Evolutionary conservation across 2,329 filamentous ascomycete species (phyloP).

Genomic region (Dactylonectria macrodidyma): DNA sequence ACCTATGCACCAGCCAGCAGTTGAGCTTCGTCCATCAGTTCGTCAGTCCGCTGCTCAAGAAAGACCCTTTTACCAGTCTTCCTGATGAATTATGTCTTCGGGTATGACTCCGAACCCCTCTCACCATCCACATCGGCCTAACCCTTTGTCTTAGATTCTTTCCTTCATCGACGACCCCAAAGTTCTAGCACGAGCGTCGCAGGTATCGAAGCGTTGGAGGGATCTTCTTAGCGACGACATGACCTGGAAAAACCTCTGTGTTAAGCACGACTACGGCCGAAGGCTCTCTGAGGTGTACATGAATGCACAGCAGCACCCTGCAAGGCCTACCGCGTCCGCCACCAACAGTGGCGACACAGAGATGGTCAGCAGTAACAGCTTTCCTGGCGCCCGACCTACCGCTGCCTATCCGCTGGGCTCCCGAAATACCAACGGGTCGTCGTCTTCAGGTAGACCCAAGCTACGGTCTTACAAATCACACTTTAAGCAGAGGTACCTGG

Average conservation of each 20-base stretch:
- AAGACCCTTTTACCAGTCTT: slow-evolving; percentile 93
- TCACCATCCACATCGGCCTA: background rate
- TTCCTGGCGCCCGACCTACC: slow-evolving; percentile 60
- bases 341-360: slow-evolving; percentile 56
- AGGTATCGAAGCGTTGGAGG: slow-evolving; percentile 95
- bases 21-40: slow-evolving; percentile 97
- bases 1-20: slow-evolving; percentile 94
- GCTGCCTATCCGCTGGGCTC: slow-evolving; percentile 56
- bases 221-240: slow-evolving; percentile 96
- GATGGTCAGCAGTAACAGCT: slow-evolving; percentile 56
- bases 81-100: slow-evolving; percentile 94
- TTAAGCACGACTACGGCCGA: slow-evolving; percentile 90
- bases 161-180: slow-evolving; percentile 98
- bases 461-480: slow-evolving; percentile 93
- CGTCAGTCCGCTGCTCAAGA: slow-evolving; percentile 93
- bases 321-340: slow-evolving; percentile 49
- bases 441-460: slow-evolving; percentile 61
- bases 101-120: slow-evolving; percentile 66
- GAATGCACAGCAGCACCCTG: slow-evolving; percentile 49
- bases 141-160: slow-evolving; percentile 76
- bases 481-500: slow-evolving; percentile 97
- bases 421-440: slow-evolving; percentile 70
- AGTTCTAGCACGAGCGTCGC: slow-evolving; percentile 91
- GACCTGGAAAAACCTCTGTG: slow-evolving; percentile 97
- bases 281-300: slow-evolving; percentile 67